phyloP scores from a whole-genome alignment of 2,329 filamentous ascomycete genomes.

The Capronia coronata region DNA sequence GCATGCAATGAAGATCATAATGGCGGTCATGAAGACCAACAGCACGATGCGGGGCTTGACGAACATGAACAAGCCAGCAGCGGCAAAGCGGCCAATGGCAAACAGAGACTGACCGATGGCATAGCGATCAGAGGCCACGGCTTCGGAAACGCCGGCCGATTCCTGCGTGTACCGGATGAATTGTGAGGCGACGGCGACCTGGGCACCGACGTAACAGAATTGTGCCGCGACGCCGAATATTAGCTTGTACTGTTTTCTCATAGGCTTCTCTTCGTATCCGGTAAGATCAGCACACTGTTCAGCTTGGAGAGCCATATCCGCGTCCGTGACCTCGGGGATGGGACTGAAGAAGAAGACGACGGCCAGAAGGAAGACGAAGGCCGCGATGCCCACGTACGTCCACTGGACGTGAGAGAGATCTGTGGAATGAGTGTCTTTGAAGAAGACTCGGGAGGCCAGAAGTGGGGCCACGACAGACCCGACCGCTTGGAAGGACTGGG shows the following conservation, averaged over 20 bases:
- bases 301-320: constrained; percentile 58
- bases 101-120: constrained; percentile 73
- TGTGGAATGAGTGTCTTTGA: constrained; percentile 55
- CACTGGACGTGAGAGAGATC: constrained; percentile 66
- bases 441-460: constrained; percentile 59
- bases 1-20: constrained; percentile 54
- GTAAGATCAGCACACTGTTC: constrained; percentile 36
- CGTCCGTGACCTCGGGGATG: constrained; percentile 66
- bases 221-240: constrained; percentile 71
- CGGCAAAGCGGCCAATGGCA: constrained; percentile 67
- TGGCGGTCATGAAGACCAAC: constrained; percentile 58
- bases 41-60: constrained; percentile 64
- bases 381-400: constrained; percentile 72
- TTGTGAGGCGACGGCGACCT: constrained; percentile 29
- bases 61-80: constrained; percentile 60
- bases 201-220: constrained; percentile 66
- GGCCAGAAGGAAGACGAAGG: constrained; percentile 63
- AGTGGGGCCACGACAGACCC: constrained; percentile 69
- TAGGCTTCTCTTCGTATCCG: constrained; percentile 52
- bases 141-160: constrained; percentile 48
- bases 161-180: constrained; percentile 65
- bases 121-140: constrained; percentile 60
- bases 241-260: constrained; percentile 65
- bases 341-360: constrained; percentile 59
- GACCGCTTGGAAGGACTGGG: constrained; percentile 71